Evolutionary conservation across 768 basidiomycete species (phyloP), one percentile per base, ranked within the genome.

Genomic region (Serendipita sp.): DNA sequence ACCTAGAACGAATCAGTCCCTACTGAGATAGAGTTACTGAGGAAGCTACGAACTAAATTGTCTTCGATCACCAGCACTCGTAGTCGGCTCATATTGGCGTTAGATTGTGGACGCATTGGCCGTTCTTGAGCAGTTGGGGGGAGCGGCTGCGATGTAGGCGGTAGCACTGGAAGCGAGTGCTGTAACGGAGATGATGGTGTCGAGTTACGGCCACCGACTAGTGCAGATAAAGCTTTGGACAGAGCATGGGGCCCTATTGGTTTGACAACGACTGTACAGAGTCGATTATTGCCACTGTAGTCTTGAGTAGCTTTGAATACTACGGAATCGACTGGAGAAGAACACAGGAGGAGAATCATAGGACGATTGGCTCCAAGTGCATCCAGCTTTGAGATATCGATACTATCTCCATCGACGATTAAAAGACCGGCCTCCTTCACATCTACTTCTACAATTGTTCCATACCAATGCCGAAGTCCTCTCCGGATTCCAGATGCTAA

Each of bases 11-110:
- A 37, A 45, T 24, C 65, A 35, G 70, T 24, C 44, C 35, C 5
- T 41, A 41, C 38, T 13, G 63, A 67, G 54, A 24, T 63, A 66
- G 16, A 45, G 63, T 68, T 7, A 66, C n/a, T n/a, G 45, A 34
- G 60, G 46, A 47, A 44, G 28, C 13, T 13, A 45, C 44, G 15
- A 64, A 66, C 34, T 64, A 30, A n/a, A 78, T 96, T 96, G 70
- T 97, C 94, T 74, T 96, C 93, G 1, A 95, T 88, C 1, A 95
- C 84, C 45, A 96, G 76, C 3, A 94, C 84, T 63, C 84, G 80
- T 67, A 84, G 11, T 7, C 81, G 76, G 62, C 69, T 72, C 34
- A 68, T 41, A 41, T 13, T 41, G 38, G 38, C 13, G 38, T 7
- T 41, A 41, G 38, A 41, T 41, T 41, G 38, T 41, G 38, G 38